Conservation (phyloP, 1,284 basidiomycete genomes). For the Cronartium quercuum region DNA sequence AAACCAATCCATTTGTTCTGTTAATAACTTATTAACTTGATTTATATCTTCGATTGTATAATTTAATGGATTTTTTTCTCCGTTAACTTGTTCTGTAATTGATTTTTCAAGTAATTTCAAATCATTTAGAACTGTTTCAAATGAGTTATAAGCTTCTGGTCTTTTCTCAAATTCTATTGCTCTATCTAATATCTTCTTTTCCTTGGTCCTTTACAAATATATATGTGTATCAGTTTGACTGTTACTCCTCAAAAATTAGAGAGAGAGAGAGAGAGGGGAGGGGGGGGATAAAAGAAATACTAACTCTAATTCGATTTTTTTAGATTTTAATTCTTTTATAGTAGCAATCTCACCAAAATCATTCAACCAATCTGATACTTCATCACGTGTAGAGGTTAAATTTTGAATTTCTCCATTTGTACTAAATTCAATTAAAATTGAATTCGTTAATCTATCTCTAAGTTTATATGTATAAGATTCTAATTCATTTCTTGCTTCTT, state of each 20-base stretch:
- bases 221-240: slow-evolving; percentile 8
- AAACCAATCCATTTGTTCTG: slow-evolving; percentile 48
- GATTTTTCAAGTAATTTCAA: slow-evolving; percentile 73
- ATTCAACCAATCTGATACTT: slow-evolving; percentile 72
- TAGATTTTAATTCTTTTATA: slow-evolving; percentile 64
- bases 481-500: slow-evolving; percentile 84
- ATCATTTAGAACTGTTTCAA: slow-evolving; percentile 60
- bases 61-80: slow-evolving; percentile 52
- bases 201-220: slow-evolving; percentile 58
- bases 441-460: slow-evolving; percentile 68
- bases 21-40: slow-evolving; percentile 42
- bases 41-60: slow-evolving; percentile 48
- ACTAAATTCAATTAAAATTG: slow-evolving; percentile 71
- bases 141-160: slow-evolving; percentile 59
- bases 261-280: not conserved
- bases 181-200: slow-evolving; percentile 73
- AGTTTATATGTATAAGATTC: slow-evolving; percentile 88
- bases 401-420: slow-evolving; percentile 63
- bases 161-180: slow-evolving; percentile 74
- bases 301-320: slow-evolving; percentile 72
- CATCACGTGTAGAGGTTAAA: slow-evolving; percentile 62
- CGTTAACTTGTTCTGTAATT: slow-evolving; percentile 56
- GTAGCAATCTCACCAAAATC: slow-evolving; percentile 79
- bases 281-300: slow-evolving; percentile 47
- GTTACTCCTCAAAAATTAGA: slow-evolving; percentile 27